phyloP scores from a whole-genome alignment of 305 asterid genomes.

The Nicotiana rustica region DNA sequence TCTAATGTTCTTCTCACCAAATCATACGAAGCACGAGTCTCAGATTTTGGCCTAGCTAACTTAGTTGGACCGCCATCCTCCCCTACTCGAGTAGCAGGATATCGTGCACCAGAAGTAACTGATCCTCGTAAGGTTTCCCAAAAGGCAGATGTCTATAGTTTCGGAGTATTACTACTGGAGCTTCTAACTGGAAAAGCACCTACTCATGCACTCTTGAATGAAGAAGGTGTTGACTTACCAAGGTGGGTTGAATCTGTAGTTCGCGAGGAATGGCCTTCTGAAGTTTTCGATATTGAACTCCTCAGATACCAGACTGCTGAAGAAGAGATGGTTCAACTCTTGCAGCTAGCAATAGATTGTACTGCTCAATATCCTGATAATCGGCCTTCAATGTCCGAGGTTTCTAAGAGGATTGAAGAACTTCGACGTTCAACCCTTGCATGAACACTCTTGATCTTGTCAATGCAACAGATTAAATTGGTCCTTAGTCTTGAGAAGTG shows the following conservation, averaged over 20 bases:
- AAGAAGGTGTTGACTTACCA: conserved; percentile 62
- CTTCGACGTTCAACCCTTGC: conserved; percentile 43
- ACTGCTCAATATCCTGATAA: conserved; percentile 58
- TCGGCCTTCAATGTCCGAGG: conserved; percentile 56
- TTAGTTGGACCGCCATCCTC: conserved; percentile 55
- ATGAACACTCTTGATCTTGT: conserved; percentile 45
- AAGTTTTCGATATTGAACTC: conserved; percentile 60
- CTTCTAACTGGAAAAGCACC: conserved; percentile 68
- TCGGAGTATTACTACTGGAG: conserved; percentile 55
- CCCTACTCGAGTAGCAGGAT: conserved; percentile 53
- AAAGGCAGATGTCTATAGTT: conserved; percentile 61
- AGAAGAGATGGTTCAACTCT: conserved; percentile 59
- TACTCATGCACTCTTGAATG: conserved; percentile 41
- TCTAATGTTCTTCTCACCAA: conserved; percentile 58
- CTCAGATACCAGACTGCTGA: conserved; percentile 52
- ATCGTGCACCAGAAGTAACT: conserved; percentile 63
- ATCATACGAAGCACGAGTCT: conserved; percentile 51
- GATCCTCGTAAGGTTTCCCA: conserved; percentile 56
- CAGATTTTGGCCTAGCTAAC: conserved; percentile 58
- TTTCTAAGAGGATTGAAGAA: conserved; percentile 51
- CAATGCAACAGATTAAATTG: conserved; percentile 37
- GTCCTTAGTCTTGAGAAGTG: conserved; percentile 17
- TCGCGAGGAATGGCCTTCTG: conserved; percentile 58
- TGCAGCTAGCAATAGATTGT: conserved; percentile 62
- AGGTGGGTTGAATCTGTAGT: conserved; percentile 61